Percentiles rank a stretch among this genome's conserved stretches.
Conservation (phyloP, 2,329 filamentous ascomycete species). For the Xylariaceae sp. region DNA sequence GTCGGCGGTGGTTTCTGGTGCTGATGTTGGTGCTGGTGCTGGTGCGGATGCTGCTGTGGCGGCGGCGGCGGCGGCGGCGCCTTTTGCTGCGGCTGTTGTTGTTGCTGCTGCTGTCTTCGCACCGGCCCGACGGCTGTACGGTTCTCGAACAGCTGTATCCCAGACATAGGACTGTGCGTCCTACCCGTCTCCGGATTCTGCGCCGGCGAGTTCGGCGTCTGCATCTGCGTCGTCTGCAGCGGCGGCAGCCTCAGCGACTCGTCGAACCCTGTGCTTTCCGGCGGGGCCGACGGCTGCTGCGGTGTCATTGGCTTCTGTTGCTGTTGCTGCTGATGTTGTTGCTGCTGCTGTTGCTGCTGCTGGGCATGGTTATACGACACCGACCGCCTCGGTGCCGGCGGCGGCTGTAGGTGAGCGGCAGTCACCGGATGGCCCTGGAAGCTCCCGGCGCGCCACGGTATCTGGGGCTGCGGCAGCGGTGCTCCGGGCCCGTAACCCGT, state of each 20-base stretch:
- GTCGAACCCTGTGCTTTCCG: conserved; percentile 41
- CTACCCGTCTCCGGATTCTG: conserved; percentile 11
- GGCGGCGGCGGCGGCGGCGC: conserved; percentile 1
- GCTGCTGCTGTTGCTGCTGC: no score
- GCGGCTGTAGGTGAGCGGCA: conserved; percentile 47
- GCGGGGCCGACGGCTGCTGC: conserved; percentile 25
- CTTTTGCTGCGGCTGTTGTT: conserved; percentile 5
- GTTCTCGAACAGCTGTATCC: conserved; percentile 13
- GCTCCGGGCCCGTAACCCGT: conserved; percentile 22
- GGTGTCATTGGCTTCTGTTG: conserved; percentile 21
- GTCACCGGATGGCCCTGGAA: no score
- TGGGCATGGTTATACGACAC: conserved; percentile 24
- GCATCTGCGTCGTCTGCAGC: conserved; percentile 34
- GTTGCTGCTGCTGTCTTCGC: conserved; percentile 6
- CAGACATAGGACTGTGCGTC: conserved; percentile 5
- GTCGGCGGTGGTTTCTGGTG: neutral
- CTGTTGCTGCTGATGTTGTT: neutral
- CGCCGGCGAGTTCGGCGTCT: conserved; percentile 22
- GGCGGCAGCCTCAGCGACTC: conserved; percentile 48
- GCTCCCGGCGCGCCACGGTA: conserved; percentile 17
- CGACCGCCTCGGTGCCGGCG: conserved; percentile 45
- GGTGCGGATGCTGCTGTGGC: conserved; percentile 2
- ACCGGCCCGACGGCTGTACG: conserved; percentile 4
- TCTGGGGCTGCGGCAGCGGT: conserved; percentile 17
- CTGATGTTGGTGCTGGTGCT: conserved; percentile 7